Evolutionary conservation across 306 rosid genomes (phyloP).

Genomic region (Corylus americana): DNA sequence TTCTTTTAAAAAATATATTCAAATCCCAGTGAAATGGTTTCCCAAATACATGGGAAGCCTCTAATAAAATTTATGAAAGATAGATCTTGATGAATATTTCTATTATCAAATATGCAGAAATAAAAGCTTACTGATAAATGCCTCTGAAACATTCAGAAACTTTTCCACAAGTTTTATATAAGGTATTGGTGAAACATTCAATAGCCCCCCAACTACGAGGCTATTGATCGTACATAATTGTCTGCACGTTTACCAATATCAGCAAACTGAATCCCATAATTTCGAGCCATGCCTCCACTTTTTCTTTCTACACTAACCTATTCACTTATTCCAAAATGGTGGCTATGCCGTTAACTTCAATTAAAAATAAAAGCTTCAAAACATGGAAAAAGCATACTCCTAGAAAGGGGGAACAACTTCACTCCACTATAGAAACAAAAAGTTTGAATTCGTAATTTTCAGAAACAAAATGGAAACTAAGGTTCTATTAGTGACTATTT

Average conservation of each 20-base stretch:
- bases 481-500: background rate
- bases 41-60: background rate
- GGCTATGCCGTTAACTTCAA: no score
- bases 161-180: background rate
- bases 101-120: no score
- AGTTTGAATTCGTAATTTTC: background rate
- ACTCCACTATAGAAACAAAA: background rate
- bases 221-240: background rate
- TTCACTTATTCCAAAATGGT: background rate
- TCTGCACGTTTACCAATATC: background rate
- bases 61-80: background rate
- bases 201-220: background rate
- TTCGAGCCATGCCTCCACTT: background rate
- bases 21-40: background rate
- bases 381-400: background rate
- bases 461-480: background rate
- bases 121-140: background rate
- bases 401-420: background rate
- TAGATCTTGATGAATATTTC: background rate
- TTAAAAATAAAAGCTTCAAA: background rate
- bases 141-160: background rate
- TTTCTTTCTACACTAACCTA: background rate
- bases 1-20: background rate
- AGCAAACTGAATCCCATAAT: conserved; percentile 1
- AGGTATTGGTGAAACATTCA: background rate